Percentiles rank a stretch among this genome's conserved stretches.
Evolutionary conservation across 805 yeast species (phyloP).

Genomic region (Candida boleticola): DNA sequence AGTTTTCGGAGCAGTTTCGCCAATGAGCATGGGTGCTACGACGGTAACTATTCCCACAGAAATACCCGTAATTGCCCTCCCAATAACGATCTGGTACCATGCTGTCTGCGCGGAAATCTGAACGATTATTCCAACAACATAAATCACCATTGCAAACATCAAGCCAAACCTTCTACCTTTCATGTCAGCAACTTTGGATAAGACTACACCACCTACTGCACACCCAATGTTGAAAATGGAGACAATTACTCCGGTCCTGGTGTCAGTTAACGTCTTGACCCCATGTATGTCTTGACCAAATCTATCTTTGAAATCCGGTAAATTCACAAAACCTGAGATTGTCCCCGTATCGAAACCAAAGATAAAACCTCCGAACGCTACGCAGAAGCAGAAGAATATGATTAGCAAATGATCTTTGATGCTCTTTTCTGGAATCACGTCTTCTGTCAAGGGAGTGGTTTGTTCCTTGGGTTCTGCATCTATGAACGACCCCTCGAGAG

Average conservation of each 20-base stretch:
- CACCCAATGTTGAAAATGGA: constrained; percentile 66
- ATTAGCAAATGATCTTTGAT: constrained; percentile 32
- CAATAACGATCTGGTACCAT: constrained; percentile 66
- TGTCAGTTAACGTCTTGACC: constrained; percentile 37
- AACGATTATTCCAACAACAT: constrained; percentile 58
- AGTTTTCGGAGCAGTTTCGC: constrained; percentile 68
- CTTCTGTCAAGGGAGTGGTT: too few relatives aligned
- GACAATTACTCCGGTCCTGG: constrained; percentile 52
- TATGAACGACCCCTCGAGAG: constrained; percentile 29
- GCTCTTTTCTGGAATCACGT: constrained; percentile 16
- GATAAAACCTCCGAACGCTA: constrained; percentile 76
- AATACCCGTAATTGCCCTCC: constrained; percentile 64
- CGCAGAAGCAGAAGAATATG: constrained; percentile 45
- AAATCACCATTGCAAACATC: constrained; percentile 51
- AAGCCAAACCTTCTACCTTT: constrained; percentile 61
- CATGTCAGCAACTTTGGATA: constrained; percentile 56
- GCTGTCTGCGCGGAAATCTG: constrained; percentile 54
- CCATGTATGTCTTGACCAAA: constrained; percentile 53
- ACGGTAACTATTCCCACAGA: constrained; percentile 75
- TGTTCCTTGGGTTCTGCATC: constrained; percentile 18
- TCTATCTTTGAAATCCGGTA: constrained; percentile 51
- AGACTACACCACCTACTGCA: constrained; percentile 66
- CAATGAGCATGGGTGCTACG: constrained; percentile 62
- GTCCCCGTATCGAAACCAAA: constrained; percentile 82
- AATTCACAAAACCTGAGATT: constrained; percentile 66